A percentile compares a stretch with the other conserved stretches of the same genome.
Conservation (phyloP, 805 yeast species). For the Hyphopichia homilentoma region DNA sequence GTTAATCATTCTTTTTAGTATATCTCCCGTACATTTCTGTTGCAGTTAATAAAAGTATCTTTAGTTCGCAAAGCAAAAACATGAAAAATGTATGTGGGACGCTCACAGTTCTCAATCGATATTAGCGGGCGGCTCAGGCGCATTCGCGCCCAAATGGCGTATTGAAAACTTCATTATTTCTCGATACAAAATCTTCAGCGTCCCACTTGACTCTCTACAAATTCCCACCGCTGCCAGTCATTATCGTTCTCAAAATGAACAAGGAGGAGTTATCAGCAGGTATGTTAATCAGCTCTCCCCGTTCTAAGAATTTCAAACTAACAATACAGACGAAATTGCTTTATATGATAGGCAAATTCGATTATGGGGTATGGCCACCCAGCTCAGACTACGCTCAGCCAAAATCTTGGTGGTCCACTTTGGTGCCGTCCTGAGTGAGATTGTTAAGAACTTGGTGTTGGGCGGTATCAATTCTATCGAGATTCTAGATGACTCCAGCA, state of each 20-base stretch:
- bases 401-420: conserved; percentile 65
- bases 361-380: conserved; percentile 95
- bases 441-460: conserved; percentile 76
- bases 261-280: conserved; percentile 8
- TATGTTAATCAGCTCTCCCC: conserved; percentile 3
- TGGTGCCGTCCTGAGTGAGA: conserved; percentile 78
- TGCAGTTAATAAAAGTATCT: neutral
- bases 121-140: too few relatives aligned
- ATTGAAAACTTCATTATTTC: too few relatives aligned
- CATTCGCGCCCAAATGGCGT: too few relatives aligned
- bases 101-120: too few relatives aligned
- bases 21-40: neutral
- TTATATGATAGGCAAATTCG: conserved; percentile 92
- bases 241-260: conserved; percentile 2
- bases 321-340: conserved; percentile 70
- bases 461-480: conserved; percentile 84
- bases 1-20: too few relatives aligned
- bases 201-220: too few relatives aligned
- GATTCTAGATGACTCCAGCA: conserved; percentile 56
- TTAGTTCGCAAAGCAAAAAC: neutral
- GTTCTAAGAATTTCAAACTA: neutral
- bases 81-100: too few relatives aligned
- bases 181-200: too few relatives aligned
- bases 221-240: too few relatives aligned
- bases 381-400: conserved; percentile 68